phyloP scores from a whole-genome alignment of 2,329 filamentous ascomycete genomes.

The Trematosphaeria pertusa region DNA sequence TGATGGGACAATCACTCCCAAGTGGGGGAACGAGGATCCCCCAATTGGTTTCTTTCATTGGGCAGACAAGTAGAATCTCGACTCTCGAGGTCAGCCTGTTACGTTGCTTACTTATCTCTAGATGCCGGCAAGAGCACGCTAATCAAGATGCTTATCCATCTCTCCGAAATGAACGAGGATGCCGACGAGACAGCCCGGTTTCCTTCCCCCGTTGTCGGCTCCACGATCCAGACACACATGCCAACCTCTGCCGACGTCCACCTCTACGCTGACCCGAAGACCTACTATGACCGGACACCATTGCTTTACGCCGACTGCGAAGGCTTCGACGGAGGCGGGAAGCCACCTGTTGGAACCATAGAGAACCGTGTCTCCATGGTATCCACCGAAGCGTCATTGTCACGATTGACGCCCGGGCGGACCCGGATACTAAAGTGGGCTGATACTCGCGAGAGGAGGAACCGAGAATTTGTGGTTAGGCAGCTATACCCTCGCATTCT shows the following conservation, averaged over 20 bases:
- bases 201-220: constrained; percentile 5
- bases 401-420: no score
- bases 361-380: no score
- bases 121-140: constrained; percentile 19
- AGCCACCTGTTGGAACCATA: no score
- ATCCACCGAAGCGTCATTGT: no score
- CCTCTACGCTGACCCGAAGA: constrained; percentile 58
- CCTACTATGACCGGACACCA: constrained; percentile 47
- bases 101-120: no score
- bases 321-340: constrained; percentile 58
- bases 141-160: constrained; percentile 19
- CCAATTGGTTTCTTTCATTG: constrained; percentile 16
- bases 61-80: no score
- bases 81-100: no score
- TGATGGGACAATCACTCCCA: neutral
- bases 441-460: no score
- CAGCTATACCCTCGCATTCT: constrained; percentile 50
- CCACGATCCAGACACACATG: neutral
- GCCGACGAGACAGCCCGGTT: neutral
- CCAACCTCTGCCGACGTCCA: constrained; percentile 32
- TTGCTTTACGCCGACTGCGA: constrained; percentile 61
- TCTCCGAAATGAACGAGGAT: neutral
- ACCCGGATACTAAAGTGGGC: no score
- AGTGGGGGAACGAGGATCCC: constrained; percentile 4
- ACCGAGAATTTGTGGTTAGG: constrained; percentile 49